Conservation (phyloP, 2,329 filamentous ascomycete species). For the Talaromyces sp. region DNA sequence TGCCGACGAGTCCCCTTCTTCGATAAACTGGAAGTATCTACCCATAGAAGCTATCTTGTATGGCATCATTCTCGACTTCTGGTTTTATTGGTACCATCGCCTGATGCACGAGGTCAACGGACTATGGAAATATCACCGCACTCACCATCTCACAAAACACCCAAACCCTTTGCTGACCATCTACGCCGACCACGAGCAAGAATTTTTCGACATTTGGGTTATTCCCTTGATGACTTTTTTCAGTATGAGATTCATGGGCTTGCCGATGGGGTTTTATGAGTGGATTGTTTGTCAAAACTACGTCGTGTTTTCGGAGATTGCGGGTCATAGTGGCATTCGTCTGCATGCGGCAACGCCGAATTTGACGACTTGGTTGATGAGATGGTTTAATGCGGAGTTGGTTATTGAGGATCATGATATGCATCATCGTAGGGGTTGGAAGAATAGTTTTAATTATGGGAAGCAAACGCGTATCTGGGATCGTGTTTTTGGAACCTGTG, state of each 20-base stretch:
- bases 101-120: conserved; percentile 31
- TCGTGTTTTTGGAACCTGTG: conserved; percentile 22
- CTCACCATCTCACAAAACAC: conserved; percentile 38
- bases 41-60: conserved; percentile 32
- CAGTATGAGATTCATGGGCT: conserved; percentile 26
- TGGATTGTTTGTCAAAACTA: conserved; percentile 40
- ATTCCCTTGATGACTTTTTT: conserved; percentile 31
- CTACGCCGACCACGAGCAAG: conserved; percentile 36
- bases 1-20: conserved; percentile 12
- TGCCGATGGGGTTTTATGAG: conserved; percentile 40
- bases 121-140: conserved; percentile 37
- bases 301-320: conserved; percentile 34
- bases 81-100: conserved; percentile 39
- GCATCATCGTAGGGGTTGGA: conserved; percentile 28
- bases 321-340: conserved; percentile 35
- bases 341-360: conserved; percentile 27
- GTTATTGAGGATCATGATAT: conserved; percentile 35
- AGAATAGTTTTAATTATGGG: conserved; percentile 27
- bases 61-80: conserved; percentile 35
- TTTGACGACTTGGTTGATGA: conserved; percentile 26
- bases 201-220: conserved; percentile 33
- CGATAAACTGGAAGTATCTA: conserved; percentile 25
- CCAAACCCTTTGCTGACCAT: conserved; percentile 32
- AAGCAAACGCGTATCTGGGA: conserved; percentile 31
- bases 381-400: conserved; percentile 25